Conservation (phyloP, 208 protist species). For the Leishmania mexicana region DNA sequence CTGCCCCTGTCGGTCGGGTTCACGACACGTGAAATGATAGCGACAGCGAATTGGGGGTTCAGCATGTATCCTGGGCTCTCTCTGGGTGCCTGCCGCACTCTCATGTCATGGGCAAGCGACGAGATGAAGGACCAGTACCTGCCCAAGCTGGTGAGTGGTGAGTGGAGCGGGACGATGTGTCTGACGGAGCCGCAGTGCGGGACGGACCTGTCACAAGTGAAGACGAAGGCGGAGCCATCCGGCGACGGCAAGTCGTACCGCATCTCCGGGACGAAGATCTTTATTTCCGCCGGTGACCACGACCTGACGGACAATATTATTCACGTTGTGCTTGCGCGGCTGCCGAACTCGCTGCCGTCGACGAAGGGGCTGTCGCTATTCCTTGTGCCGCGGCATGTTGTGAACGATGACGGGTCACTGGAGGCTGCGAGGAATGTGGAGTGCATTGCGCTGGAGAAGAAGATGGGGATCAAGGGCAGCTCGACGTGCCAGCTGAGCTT, state of each 20-base stretch:
- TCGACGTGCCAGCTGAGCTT: constrained; percentile 84
- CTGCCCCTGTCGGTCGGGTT: constrained; percentile 73
- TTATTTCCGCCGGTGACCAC: constrained; percentile 92
- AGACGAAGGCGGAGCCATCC: constrained; percentile 75
- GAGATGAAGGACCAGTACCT: constrained; percentile 87
- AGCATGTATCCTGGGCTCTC: constrained; percentile 88
- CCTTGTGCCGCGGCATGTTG: constrained; percentile 82
- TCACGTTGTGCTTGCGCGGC: constrained; percentile 83
- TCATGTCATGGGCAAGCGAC: constrained; percentile 68
- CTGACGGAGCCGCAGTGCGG: constrained; percentile 92
- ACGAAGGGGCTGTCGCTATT: constrained; percentile 92
- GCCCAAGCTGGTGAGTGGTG: constrained; percentile 66
- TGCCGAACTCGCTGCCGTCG: constrained; percentile 61
- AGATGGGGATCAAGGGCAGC: constrained; percentile 91
- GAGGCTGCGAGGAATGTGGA: constrained; percentile 65
- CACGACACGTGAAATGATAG: constrained; percentile 69
- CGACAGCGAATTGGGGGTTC: constrained; percentile 86
- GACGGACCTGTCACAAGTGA: constrained; percentile 82
- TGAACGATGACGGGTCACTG: constrained; percentile 68
- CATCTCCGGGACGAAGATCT: constrained; percentile 91
- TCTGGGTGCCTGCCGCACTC: constrained; percentile 58
- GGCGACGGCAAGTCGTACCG: constrained; percentile 76
- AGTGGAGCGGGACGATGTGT: constrained; percentile 91
- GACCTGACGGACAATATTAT: constrained; percentile 89
- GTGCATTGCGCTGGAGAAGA: constrained; percentile 75